Conservation (phyloP, 805 yeast genomes). For the Candida orba region DNA sequence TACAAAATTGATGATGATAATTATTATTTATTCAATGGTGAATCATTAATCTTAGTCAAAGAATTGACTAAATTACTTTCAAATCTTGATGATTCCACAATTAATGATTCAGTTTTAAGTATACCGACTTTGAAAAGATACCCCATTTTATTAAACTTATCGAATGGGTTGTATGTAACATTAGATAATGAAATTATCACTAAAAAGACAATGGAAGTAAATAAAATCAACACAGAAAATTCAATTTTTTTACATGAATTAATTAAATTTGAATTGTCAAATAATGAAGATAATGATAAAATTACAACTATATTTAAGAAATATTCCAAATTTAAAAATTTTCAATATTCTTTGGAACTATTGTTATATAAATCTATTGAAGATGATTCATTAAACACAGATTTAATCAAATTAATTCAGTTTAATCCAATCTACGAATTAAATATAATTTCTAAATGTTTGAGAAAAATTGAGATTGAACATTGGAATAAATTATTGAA, state of each 20-base stretch:
- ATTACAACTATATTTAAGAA: slow-evolving; percentile 14
- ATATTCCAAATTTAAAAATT: slow-evolving; percentile 28
- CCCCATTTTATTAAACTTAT: slow-evolving; percentile 20
- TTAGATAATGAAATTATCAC: slow-evolving; percentile 29
- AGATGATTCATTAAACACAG: slow-evolving; percentile 11
- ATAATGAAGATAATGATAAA: neutral
- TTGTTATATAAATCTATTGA: slow-evolving; percentile 31
- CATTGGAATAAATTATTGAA: slow-evolving; percentile 40
- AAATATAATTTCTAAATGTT: slow-evolving; percentile 38
- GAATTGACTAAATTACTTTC: slow-evolving; percentile 8
- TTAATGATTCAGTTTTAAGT: slow-evolving; percentile 19
- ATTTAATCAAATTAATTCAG: slow-evolving; percentile 17
- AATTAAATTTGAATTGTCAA: slow-evolving; percentile 35
- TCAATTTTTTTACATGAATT: slow-evolving; percentile 39
- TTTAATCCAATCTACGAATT: slow-evolving; percentile 18
- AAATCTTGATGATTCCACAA: slow-evolving; percentile 2
- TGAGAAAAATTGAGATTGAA: slow-evolving; percentile 43
- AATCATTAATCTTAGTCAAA: slow-evolving; percentile 23
- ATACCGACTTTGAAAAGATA: slow-evolving; percentile 21
- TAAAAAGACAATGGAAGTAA: slow-evolving; percentile 25
- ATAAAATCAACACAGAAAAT: slow-evolving; percentile 29
- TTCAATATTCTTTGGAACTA: slow-evolving; percentile 39
- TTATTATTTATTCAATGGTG: slow-evolving; percentile 34
- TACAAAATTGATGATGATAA: slow-evolving; percentile 19
- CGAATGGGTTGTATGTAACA: slow-evolving; percentile 34